Evolutionary conservation across 1,139 yeast genomes (phyloP), one percentile per base, ranked within the genome.

Genomic region (Yamadazyma kanchanaburiensis): DNA sequence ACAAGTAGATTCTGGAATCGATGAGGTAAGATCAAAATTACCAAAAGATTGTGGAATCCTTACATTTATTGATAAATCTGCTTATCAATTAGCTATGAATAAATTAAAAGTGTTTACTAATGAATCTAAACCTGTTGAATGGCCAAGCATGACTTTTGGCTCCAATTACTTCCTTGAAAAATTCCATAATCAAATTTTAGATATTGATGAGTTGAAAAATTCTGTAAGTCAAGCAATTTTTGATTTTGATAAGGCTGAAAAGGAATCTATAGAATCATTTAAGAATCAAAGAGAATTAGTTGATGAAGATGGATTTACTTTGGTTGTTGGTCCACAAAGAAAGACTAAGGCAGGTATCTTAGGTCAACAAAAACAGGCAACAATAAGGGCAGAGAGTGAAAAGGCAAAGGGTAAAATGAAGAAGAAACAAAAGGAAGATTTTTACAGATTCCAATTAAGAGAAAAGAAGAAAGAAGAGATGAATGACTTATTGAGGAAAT

Each of bases 361-460:
- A 54, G 85, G 84, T 22, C 70, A 67, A 33, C 73, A 73, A 38
- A 70, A 66, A 42, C 52, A 64, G 31, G 65, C 74, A 20, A 12
- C 25, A 19, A 49, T 64, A 20, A 67, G 73, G 25, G 63, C 64
- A 3, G 70, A 60, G 32, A 45, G 56, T 16, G 73, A 67, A 11
- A 64, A 64, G 35, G 74, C 74, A 27, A 56, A 60, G 33, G 56
- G 60, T 28, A 81, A 79, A 55, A 64, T 72, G 59, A 79, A 83
- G 57, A 79, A 74, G 64, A 84, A 85, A 58, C 94, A 88, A 46
- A 86, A 88, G 65, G 74, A 74, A 43, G 97, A 94, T 59, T 91
- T 94, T 67, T 94, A 94, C 66, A 74, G 96, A 48, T 94, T 89
- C 77, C 99, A 94, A 63, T 75, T 91, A 46, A 79, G 98, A 58